These are phyloP conservation scores for Shiraia sp. DNA, from an alignment of 2,329 filamentous ascomycete species.

Conservation along the genomic window DNA sequence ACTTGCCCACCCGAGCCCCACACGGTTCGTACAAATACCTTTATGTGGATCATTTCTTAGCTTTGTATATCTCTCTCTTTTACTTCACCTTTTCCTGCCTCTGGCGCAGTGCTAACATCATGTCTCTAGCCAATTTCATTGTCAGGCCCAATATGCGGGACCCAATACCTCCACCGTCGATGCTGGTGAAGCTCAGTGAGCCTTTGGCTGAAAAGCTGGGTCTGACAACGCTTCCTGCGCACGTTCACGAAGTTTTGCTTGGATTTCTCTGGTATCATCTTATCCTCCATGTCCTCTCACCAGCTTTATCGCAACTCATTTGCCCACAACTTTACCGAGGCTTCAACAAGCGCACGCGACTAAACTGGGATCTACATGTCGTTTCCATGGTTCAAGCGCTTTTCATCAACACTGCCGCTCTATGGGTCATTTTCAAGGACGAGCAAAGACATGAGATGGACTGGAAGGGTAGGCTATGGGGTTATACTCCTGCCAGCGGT, in stretches of 20 bases:
- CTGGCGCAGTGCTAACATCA: slow-evolving; percentile 14
- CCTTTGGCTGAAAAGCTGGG: slow-evolving; percentile 66
- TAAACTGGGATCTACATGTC: slow-evolving; percentile 88
- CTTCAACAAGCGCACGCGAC: slow-evolving; percentile 64
- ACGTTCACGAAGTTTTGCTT: slow-evolving; percentile 75
- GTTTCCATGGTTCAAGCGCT: slow-evolving; percentile 77
- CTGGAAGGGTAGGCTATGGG: slow-evolving; percentile 73
- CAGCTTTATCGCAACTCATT: slow-evolving; percentile 63
- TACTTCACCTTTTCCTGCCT: not conserved
- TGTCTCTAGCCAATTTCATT: slow-evolving; percentile 22
- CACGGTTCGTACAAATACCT: slow-evolving; percentile 2
- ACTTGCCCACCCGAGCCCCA: not conserved
- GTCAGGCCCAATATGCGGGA: slow-evolving; percentile 64
- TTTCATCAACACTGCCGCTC: slow-evolving; percentile 70
- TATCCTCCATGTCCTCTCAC: slow-evolving; percentile 69
- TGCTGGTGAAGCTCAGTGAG: slow-evolving; percentile 60
- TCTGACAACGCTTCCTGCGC: slow-evolving; percentile 71
- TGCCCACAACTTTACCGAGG: slow-evolving; percentile 66
- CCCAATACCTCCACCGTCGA: slow-evolving; percentile 66
- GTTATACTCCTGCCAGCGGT: slow-evolving; percentile 73
- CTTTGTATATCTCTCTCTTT: slow-evolving; percentile 6
- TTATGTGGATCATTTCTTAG: not conserved
- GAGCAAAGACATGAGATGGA: slow-evolving; percentile 68
- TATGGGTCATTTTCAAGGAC: slow-evolving; percentile 71
- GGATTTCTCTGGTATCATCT: slow-evolving; percentile 70